Percentiles rank a stretch among this genome's conserved stretches.
Conservation (phyloP, 441 rosid species). For the Sinapis alba region DNA sequence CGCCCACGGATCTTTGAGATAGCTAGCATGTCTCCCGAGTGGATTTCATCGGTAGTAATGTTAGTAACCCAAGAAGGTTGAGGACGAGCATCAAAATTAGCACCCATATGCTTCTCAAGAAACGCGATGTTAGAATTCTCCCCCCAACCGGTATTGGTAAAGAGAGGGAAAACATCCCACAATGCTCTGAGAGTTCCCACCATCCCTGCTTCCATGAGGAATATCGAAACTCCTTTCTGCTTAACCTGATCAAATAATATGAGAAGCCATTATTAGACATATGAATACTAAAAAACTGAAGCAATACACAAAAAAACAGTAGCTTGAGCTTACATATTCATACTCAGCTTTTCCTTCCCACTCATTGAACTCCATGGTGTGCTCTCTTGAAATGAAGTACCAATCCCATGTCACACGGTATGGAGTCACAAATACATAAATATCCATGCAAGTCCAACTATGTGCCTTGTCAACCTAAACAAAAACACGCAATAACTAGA, state of each 20-base stretch:
- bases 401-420: conserved; percentile 97
- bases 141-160: conserved; percentile 95
- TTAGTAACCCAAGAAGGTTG: conserved; percentile 91
- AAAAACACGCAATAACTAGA: conserved; percentile 18
- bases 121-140: conserved; percentile 82
- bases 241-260: conserved; percentile 59
- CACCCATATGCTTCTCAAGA: conserved; percentile 91
- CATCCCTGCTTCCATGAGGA: conserved; percentile 98
- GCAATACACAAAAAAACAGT: neutral
- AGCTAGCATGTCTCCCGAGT: conserved; percentile 90
- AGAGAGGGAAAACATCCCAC: conserved; percentile 96
- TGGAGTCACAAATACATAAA: conserved; percentile 94
- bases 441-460: conserved; percentile 98
- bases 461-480: conserved; percentile 77
- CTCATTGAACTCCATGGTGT: conserved; percentile 70
- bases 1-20: conserved; percentile 94
- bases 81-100: conserved; percentile 73
- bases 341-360: conserved; percentile 94
- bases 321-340: conserved; percentile 69
- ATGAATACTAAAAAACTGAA: neutral
- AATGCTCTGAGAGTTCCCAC: conserved; percentile 86
- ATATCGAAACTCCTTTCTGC: conserved; percentile 84
- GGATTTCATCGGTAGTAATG: conserved; percentile 69
- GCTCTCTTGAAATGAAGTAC: conserved; percentile 82
- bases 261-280: conserved; percentile 2